These are phyloP conservation scores for Claviceps humidiphila DNA, from an alignment of 2,329 filamentous ascomycete genomes.

Conservation along the genomic window DNA sequence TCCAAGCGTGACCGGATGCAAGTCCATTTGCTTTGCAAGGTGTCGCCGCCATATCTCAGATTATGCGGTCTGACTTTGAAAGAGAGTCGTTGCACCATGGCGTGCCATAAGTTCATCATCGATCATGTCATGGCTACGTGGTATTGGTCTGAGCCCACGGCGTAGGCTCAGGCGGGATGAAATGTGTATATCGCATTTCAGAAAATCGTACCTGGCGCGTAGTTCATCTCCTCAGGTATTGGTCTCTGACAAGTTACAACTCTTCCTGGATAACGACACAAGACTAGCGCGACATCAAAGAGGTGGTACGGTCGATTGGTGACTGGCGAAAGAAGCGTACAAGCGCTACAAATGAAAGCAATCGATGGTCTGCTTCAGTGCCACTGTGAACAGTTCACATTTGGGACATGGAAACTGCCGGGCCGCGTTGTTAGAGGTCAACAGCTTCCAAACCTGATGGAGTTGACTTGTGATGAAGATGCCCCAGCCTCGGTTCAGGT, in stretches of 20 bases:
- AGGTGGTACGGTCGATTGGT: slow-evolving; percentile 19
- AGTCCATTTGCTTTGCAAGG: background rate
- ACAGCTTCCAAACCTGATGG: background rate
- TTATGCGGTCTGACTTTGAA: background rate
- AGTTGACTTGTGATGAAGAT: background rate
- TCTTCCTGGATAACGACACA: slow-evolving; percentile 5
- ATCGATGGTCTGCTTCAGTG: background rate
- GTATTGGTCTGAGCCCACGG: background rate
- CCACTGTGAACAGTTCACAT: background rate
- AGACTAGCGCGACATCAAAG: slow-evolving; percentile 12
- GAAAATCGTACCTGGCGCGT: too few relatives aligned
- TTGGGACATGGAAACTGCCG: background rate
- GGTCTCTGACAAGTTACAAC: background rate
- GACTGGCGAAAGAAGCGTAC: background rate
- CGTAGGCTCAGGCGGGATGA: background rate
- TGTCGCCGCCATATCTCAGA: background rate
- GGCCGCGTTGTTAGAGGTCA: background rate
- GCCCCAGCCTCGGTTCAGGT: background rate
- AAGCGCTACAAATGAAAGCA: background rate
- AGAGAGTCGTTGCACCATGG: background rate
- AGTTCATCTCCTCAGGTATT: too few relatives aligned
- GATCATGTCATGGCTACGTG: background rate
- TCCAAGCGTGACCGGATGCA: background rate
- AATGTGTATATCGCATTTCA: background rate
- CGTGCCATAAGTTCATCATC: background rate